A percentile compares a stretch with the other conserved stretches of the same genome.
Evolutionary conservation across 768 basidiomycete species (phyloP).

Genomic region (Mycena amicta): DNA sequence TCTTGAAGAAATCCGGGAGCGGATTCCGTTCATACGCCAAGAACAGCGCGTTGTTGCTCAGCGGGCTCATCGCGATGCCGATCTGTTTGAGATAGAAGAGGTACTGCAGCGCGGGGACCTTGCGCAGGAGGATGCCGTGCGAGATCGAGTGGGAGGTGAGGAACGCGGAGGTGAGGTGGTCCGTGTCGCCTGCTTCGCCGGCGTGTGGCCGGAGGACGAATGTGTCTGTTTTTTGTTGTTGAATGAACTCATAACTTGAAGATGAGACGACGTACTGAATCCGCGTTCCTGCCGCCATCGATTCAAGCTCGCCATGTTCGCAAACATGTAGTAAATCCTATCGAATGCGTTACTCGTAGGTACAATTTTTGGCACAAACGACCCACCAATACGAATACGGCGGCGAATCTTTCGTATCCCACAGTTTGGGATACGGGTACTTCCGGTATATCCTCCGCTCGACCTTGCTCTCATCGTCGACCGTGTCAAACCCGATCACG

Average conservation of each 20-base stretch:
- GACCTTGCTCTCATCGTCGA: constrained; percentile 95
- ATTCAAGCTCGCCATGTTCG: constrained; percentile 94
- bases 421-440: constrained; percentile 88
- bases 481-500: constrained; percentile 96
- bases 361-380: no score
- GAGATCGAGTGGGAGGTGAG: constrained; percentile 97
- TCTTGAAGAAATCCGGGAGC: constrained; percentile 94
- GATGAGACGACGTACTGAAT: constrained; percentile 69
- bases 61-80: constrained; percentile 96
- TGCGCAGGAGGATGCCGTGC: constrained; percentile 96
- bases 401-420: constrained; percentile 89
- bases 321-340: constrained; percentile 97
- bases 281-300: constrained; percentile 86
- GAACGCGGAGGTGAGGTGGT: constrained; percentile 95
- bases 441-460: constrained; percentile 92
- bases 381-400: constrained; percentile 95
- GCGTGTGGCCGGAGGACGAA: constrained; percentile 97
- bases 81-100: constrained; percentile 98
- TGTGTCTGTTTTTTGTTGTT: constrained; percentile 62
- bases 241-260: background rate
- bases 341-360: background rate
- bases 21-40: constrained; percentile 97
- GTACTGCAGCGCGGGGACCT: constrained; percentile 96
- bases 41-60: constrained; percentile 98
- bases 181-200: constrained; percentile 97